Conservation (phyloP, 78 protist species). For the Reticulomyxa filosa region DNA sequence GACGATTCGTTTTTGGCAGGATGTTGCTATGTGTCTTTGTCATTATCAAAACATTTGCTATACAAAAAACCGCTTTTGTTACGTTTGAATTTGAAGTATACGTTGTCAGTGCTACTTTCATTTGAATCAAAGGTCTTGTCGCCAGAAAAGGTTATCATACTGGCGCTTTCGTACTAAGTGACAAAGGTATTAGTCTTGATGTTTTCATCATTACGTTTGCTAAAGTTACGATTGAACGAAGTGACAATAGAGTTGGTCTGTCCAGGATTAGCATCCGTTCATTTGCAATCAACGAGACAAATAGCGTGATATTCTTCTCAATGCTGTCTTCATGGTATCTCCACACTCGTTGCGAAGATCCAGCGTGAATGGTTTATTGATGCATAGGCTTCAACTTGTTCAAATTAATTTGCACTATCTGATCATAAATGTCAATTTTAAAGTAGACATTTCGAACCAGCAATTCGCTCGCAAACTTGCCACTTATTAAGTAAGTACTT, state of each 20-base stretch:
- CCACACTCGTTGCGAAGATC: conserved; percentile 54
- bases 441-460: no score
- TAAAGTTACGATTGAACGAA: conserved; percentile 84
- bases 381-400: conserved; percentile 55
- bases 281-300: conserved; percentile 73
- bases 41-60: not conserved
- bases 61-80: not conserved
- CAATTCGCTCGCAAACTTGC: no score
- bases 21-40: not conserved
- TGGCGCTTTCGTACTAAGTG: conserved; percentile 70
- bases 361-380: conserved; percentile 88
- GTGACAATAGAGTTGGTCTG: conserved; percentile 65
- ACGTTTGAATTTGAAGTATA: not conserved
- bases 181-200: conserved; percentile 74
- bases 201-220: conserved; percentile 67
- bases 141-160: conserved; percentile 71
- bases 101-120: conserved; percentile 24
- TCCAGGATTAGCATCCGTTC: conserved; percentile 53
- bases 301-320: conserved; percentile 39
- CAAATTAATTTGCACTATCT: conserved; percentile 60
- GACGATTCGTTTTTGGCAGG: not conserved
- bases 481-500: conserved; percentile 29
- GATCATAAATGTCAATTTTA: conserved; percentile 50
- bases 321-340: conserved; percentile 29
- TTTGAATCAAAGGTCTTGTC: conserved; percentile 56